A percentile compares a stretch with the other conserved stretches of the same genome.
phyloP scores from a whole-genome alignment of 306 rosid genomes.

The Lotus japonicus region DNA sequence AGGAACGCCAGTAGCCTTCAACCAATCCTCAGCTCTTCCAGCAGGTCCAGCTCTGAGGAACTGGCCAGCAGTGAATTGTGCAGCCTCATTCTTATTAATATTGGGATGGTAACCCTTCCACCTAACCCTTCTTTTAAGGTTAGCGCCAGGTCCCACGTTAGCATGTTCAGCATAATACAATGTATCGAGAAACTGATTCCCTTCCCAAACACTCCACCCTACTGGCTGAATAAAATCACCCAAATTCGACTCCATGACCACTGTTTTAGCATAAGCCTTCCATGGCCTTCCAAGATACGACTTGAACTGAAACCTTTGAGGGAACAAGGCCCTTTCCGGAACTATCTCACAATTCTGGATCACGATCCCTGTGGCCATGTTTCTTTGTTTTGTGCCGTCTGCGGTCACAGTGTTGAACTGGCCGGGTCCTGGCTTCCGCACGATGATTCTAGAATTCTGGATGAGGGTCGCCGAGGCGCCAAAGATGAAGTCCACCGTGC shows the following conservation, averaged over 20 bases:
- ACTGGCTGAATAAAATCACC: constrained; percentile 42
- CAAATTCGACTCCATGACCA: constrained; percentile 51
- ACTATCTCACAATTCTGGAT: constrained; percentile 63
- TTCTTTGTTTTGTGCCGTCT: constrained; percentile 30
- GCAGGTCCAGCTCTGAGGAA: constrained; percentile 25
- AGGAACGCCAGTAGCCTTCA: constrained; percentile 35
- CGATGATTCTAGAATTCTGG: constrained; percentile 52
- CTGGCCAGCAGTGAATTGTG: constrained; percentile 31
- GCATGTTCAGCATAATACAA: constrained; percentile 49
- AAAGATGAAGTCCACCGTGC: constrained; percentile 71
- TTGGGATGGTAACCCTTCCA: constrained; percentile 47
- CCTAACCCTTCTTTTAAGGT: constrained; percentile 28
- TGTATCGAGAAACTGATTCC: constrained; percentile 26
- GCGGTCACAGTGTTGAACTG: constrained; percentile 67
- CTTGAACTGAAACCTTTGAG: constrained; percentile 20
- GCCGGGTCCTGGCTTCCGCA: constrained; percentile 32
- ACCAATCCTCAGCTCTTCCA: constrained; percentile 36
- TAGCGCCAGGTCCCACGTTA: constrained; percentile 57
- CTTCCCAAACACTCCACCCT: constrained; percentile 47
- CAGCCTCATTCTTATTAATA: constrained; percentile 32
- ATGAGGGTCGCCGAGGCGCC: constrained; percentile 39
- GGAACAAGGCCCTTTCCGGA: constrained; percentile 33
- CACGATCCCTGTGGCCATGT: constrained; percentile 37
- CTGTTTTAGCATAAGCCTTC: constrained; percentile 47
- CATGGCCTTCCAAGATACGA: constrained; percentile 72